Evolutionary conservation across 352 stramenopile species (phyloP), one percentile per base, ranked within the genome.

Genomic region (Chrysophaeum taylorii): DNA sequence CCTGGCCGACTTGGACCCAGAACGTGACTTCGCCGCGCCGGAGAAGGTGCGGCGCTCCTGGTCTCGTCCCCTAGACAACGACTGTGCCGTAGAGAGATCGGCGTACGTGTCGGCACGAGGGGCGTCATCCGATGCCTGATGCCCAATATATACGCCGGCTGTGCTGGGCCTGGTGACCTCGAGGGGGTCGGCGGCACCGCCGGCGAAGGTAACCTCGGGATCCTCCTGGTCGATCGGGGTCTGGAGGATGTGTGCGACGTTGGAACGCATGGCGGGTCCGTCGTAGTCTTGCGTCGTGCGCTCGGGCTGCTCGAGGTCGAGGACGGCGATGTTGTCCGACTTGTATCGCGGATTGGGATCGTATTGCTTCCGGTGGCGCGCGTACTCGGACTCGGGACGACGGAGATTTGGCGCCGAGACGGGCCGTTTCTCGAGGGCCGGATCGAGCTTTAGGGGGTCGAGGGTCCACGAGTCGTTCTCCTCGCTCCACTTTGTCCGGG

Each of bases 381-480:
- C 83, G 71, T 93, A 96, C 48, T 96, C 90, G 37, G 89, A 96
- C 73, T 96, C 91, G 38, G 94, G 90, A 39, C 89, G 81, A 15
- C 84, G 75, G 2, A 86, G 74, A n/a, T 85, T 83, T 27, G 79
- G 77, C 0, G 78, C 77, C 29, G 82, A 89, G 57, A 92, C 78
- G 0, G 82, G 82, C 36, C 90, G 79, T 70, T 81, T 74, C 68
- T 79, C 70, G 33, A 54, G 36, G 43, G 43, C 63, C 4, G 77
- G 45, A 25, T 73, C 42, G 29, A 41, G 68, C 23, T 48, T 60
- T 21, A 71, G 48, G 1, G 71, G 68, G 42, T 78, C 66, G n/a
- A 83, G 69, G 27, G 81, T 85, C 92, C 92, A 98, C 42, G 82
- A 77, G 69, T 96, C 91, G 42, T 81, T 74, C 12, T 95, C 85